phyloP scores from a whole-genome alignment of 768 basidiomycete species.

The Suillus subalutaceus region DNA sequence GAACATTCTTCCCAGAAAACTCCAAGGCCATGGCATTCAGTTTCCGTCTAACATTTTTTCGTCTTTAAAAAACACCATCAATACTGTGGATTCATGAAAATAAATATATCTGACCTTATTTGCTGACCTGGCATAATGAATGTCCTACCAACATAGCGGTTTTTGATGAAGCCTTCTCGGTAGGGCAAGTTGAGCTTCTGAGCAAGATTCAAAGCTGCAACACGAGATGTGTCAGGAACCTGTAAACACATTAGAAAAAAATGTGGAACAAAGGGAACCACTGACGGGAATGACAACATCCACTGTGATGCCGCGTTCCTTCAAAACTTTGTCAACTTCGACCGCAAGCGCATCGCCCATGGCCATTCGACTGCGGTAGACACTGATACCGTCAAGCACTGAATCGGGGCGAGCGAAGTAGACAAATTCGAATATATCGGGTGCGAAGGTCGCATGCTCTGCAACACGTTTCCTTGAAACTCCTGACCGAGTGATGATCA shows the following conservation, averaged over 20 bases:
- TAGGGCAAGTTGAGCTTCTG: conserved; percentile 90
- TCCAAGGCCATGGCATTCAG: conserved; percentile 99
- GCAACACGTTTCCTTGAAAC: conserved; percentile 78
- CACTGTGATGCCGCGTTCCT: conserved; percentile 66
- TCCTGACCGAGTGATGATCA: conserved; percentile 87
- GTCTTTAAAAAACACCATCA: conserved; percentile 44
- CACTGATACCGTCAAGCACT: conserved; percentile 95
- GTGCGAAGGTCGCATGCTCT: conserved; percentile 77
- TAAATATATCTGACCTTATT: conserved; percentile 61
- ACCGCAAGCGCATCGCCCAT: conserved; percentile 97
- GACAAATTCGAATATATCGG: conserved; percentile 98
- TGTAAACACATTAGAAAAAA: conserved; percentile 25
- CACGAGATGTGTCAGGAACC: conserved; percentile 96
- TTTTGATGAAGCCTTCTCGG: conserved; percentile 98
- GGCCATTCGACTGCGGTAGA: conserved; percentile 97
- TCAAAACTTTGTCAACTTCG: conserved; percentile 77
- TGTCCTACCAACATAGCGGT: conserved; percentile 96
- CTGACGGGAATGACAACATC: conserved; percentile 96
- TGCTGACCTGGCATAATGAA: conserved; percentile 99
- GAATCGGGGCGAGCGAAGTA: conserved; percentile 99
- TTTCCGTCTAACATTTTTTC: conserved; percentile 93
- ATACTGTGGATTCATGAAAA: neutral
- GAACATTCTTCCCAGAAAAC: conserved; percentile 88
- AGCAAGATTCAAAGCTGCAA: conserved; percentile 93
- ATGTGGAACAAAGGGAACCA: conserved; percentile 13